Evolutionary conservation across 2,329 filamentous ascomycete species (phyloP), one percentile per base, ranked within the genome.

Genomic region (Aspergillus hiratsukae): DNA sequence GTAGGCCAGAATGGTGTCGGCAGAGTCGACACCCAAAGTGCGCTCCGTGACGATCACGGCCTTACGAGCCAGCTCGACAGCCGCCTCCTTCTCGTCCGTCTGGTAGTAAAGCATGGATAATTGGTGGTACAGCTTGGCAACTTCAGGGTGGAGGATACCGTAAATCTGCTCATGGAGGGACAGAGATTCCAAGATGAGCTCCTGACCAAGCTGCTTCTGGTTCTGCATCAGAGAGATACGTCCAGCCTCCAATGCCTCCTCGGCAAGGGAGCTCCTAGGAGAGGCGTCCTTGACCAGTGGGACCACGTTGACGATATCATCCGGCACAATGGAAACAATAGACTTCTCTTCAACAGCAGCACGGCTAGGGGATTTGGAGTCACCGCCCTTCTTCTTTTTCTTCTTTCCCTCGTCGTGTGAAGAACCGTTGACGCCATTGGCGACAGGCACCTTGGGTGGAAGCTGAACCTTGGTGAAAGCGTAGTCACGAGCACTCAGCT

Each of bases 81-180:
- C 94, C 9, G 91, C 90, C 40, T 92, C 90, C 81, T 97, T 97
- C 79, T 99, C 94, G 54, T 97, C 94, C n/a, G 96, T 84, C 73
- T 95, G 90, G 76, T 95, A 97, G 78, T 97, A 97, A 54, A 97
- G 83, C 81, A 96, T 96, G 2, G 94, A 96, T 48, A 99, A 77
- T 52, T 89, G 91, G 75, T 96, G 93, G 80, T 99, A 99, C 28
- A 96, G 89, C 61, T 92, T 87, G 49, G 93, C 94, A 58, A 97
- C 93, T 76, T 99, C 94, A 1, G 94, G 92, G 72, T 99, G 94
- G 27, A 99, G 82, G 56, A 97, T 95, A 58, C 94, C 94, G 69
- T 99, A 99, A 64, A 99, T 97, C 75, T 99, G 94, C 80, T 99
- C 94, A 69, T 99, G 93, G 46, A 99, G 80, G 48, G 94, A 96